Base-by-base conservation (phyloP, 139 green algal genomes). In the Raphidocelis subcapitata region DNA sequence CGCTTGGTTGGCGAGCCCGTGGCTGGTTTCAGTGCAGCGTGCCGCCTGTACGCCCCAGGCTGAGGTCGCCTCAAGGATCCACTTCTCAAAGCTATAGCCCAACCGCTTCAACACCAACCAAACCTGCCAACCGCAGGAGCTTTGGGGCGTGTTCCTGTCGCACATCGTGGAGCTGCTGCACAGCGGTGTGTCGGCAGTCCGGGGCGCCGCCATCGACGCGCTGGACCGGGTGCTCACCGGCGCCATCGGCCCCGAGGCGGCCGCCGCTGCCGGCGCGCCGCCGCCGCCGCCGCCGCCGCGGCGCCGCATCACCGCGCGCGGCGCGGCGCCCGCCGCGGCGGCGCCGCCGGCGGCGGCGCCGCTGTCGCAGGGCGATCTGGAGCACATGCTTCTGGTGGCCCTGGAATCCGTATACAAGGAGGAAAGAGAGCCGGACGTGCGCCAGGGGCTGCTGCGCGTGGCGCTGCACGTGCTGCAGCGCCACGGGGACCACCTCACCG, bases 371-470 rank as follows among this genome's bases (percentile, higher is more conserved):
- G 80, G 70, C 28, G 90, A 81, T 29, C 72, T 93, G 28, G 87
- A 95, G 80, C 83, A 92, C 74, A 95, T 95, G 90, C 73, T 95
- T 49, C 71, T 95, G 37, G 83, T 92, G 36, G 84, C 90, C 0
- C 77, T 95, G 35, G 86, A 91, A 65, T 81, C 81, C 5, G 64
- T 94, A 70, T 92, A 89, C 62, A 82, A 81, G 31, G 81, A 87
- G 65, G 75, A 84, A 31, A 64, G 59, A 1, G 82, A 93, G 76
- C 59, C 62, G 31, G 90, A 96, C 52, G 89, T 96, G 29, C 79
- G 81, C 3, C 56, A 75, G 32, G 91, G 89, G 21, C 75, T 96
- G 56, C 75, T 96, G 65, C 79, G 85, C 16, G 83, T 95, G 14
- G 67, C 87, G 20, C 73, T 93, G 55, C 83, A 87, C 49, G 85